Percentiles rank a stretch among this genome's conserved stretches.
These are phyloP conservation scores for Pseudocercospora fuligena DNA, from an alignment of 2,329 filamentous ascomycete genomes.

Conservation along the genomic window DNA sequence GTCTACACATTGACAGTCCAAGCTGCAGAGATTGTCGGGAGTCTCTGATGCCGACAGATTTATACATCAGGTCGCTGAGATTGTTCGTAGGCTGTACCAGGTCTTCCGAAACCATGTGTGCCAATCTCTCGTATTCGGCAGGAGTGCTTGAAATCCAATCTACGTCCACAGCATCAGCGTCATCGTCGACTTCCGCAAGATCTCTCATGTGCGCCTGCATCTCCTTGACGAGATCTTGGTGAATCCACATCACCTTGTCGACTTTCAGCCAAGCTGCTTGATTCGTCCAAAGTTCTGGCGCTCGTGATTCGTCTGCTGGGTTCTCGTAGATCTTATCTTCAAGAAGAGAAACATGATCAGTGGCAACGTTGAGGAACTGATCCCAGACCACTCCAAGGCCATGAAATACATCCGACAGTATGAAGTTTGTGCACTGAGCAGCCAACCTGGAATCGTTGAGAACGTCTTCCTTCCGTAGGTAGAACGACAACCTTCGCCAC, in stretches of 20 bases:
- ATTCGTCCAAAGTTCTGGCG: slow-evolving; percentile 59
- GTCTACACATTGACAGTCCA: slow-evolving; percentile 57
- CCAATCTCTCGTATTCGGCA: slow-evolving; percentile 53
- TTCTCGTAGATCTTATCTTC: slow-evolving; percentile 60
- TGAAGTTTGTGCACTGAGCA: slow-evolving; percentile 56
- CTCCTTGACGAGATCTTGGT: slow-evolving; percentile 54
- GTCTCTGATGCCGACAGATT: slow-evolving; percentile 58
- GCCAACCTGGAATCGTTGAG: slow-evolving; percentile 50
- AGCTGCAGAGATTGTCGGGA: slow-evolving; percentile 55
- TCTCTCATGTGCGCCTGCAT: slow-evolving; percentile 51
- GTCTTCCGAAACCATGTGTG: slow-evolving; percentile 55
- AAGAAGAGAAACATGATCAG: slow-evolving; percentile 56
- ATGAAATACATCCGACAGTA: slow-evolving; percentile 57
- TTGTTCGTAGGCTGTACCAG: slow-evolving; percentile 56
- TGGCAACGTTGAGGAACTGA: slow-evolving; percentile 50
- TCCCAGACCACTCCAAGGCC: slow-evolving; percentile 53
- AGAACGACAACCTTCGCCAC: slow-evolving; percentile 60
- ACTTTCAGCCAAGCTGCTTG: slow-evolving; percentile 58
- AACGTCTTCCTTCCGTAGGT: slow-evolving; percentile 51
- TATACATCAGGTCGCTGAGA: slow-evolving; percentile 58
- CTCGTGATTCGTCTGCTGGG: slow-evolving; percentile 58
- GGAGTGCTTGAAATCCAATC: slow-evolving; percentile 49
- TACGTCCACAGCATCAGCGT: slow-evolving; percentile 37
- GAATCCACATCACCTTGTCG: slow-evolving; percentile 57
- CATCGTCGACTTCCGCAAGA: slow-evolving; percentile 39